A percentile compares a stretch with the other conserved stretches of the same genome.
phyloP scores from a whole-genome alignment of 768 basidiomycete genomes.

The Boletus subcaerulescens region DNA sequence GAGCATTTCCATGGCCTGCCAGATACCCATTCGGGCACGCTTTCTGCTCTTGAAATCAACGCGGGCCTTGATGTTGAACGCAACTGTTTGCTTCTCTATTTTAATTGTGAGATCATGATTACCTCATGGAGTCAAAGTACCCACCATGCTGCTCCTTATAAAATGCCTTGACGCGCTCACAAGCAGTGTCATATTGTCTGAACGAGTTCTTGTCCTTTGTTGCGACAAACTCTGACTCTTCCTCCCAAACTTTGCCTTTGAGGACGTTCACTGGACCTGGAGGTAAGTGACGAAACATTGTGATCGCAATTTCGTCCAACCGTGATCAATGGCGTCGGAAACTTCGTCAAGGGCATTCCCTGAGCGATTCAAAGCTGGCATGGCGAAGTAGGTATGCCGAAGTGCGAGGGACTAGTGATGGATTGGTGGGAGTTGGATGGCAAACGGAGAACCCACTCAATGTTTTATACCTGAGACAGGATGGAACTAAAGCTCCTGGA shows the following conservation, averaged over 20 bases:
- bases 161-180: conserved; percentile 73
- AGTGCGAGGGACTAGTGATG: neutral
- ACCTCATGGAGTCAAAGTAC: neutral
- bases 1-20: conserved; percentile 85
- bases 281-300: neutral
- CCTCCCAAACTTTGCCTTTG: conserved; percentile 60
- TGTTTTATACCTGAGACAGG: conserved; percentile 20
- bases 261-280: conserved; percentile 58
- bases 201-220: conserved; percentile 64
- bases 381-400: conserved; percentile 1
- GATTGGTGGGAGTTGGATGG: neutral
- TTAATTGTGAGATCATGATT: neutral
- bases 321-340: conserved; percentile 50
- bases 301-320: conserved; percentile 26
- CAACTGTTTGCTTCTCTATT: conserved; percentile 83
- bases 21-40: conserved; percentile 77
- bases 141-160: conserved; percentile 78
- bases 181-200: conserved; percentile 71
- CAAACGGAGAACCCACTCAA: neutral
- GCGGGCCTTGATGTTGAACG: conserved; percentile 77
- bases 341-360: conserved; percentile 38
- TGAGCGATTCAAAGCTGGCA: conserved; percentile 28
- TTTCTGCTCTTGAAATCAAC: conserved; percentile 65
- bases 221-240: conserved; percentile 53
- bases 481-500: conserved; percentile 7